A percentile compares a stretch with the other conserved stretches of the same genome.
Conservation (phyloP, 2,329 filamentous ascomycete species). For the Chaetomium olivaceum region DNA sequence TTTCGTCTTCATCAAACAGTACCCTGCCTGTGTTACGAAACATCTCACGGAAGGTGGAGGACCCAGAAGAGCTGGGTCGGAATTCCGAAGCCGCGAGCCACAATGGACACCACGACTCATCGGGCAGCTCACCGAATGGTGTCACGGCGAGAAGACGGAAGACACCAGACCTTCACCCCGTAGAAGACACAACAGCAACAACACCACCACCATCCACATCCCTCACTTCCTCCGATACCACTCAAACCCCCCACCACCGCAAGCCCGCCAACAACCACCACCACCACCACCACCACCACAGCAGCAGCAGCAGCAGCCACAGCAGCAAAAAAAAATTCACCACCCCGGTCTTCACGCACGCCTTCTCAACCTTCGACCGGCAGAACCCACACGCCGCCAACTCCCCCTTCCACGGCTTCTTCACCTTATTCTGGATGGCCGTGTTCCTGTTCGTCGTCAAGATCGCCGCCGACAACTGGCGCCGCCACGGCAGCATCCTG, state of each 20-base stretch:
- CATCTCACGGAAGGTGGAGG: neutral
- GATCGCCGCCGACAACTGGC: constrained; percentile 68
- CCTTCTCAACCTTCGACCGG: constrained; percentile 73
- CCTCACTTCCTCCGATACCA: neutral
- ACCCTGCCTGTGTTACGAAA: neutral
- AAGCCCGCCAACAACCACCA: neutral
- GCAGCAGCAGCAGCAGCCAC: too few species aligned
- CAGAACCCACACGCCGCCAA: constrained; percentile 65
- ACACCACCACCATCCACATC: neutral
- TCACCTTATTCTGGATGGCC: constrained; percentile 74
- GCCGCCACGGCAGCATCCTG: constrained; percentile 65
- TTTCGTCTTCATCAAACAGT: neutral
- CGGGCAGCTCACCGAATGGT: neutral
- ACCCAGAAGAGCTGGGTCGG: neutral
- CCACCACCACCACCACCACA: neutral
- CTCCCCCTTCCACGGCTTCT: constrained; percentile 77
- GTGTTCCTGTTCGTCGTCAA: constrained; percentile 67
- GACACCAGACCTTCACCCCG: neutral
- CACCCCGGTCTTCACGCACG: constrained; percentile 68
- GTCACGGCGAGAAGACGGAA: constrained; percentile 1
- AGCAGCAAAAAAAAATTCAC: constrained; percentile 39
- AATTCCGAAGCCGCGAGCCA: neutral
- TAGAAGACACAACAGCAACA: neutral
- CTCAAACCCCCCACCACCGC: neutral
- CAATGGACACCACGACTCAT: neutral